phyloP scores from a whole-genome alignment of 1,284 basidiomycete genomes.

The Sutorius eximius region DNA sequence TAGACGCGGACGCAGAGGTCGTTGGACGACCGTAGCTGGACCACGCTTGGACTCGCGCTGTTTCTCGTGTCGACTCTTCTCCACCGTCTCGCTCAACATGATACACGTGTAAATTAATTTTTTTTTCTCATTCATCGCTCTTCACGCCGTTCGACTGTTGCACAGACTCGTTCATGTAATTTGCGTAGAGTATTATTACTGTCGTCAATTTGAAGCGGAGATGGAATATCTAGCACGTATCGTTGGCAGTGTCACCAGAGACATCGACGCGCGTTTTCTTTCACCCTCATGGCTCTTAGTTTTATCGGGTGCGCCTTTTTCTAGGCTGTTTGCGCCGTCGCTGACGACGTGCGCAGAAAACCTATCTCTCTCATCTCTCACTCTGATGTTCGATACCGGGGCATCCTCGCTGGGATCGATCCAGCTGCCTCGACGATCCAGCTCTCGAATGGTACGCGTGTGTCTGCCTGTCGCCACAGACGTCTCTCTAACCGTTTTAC shows the following conservation, averaged over 20 bases:
- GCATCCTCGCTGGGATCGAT: slow-evolving; percentile 84
- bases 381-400: slow-evolving; percentile 88
- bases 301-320: slow-evolving; percentile 60
- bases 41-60: too few relatives aligned
- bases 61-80: background rate
- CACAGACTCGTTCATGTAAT: too few relatives aligned
- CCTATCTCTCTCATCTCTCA: slow-evolving; percentile 89
- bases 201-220: slow-evolving; percentile 27
- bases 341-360: slow-evolving; percentile 52
- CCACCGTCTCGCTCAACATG: background rate
- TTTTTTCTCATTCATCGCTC: background rate
- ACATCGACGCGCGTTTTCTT: slow-evolving; percentile 17
- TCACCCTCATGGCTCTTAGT: slow-evolving; percentile 58
- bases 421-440: slow-evolving; percentile 82
- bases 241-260: slow-evolving; percentile 14
- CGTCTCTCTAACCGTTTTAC: slow-evolving; percentile 1
- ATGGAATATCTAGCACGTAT: slow-evolving; percentile 12
- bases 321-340: background rate
- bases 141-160: too few relatives aligned
- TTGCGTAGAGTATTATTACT: slow-evolving; percentile 1
- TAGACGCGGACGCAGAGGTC: slow-evolving; percentile 30
- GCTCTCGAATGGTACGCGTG: slow-evolving; percentile 72
- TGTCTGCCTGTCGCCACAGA: background rate
- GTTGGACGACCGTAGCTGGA: slow-evolving; percentile 14
- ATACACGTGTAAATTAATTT: slow-evolving; percentile 23